Evolutionary conservation across 495 filamentous ascomycete genomes (phyloP), one percentile per base, ranked within the genome.

Genomic region (Polyplosphaeria fusca): DNA sequence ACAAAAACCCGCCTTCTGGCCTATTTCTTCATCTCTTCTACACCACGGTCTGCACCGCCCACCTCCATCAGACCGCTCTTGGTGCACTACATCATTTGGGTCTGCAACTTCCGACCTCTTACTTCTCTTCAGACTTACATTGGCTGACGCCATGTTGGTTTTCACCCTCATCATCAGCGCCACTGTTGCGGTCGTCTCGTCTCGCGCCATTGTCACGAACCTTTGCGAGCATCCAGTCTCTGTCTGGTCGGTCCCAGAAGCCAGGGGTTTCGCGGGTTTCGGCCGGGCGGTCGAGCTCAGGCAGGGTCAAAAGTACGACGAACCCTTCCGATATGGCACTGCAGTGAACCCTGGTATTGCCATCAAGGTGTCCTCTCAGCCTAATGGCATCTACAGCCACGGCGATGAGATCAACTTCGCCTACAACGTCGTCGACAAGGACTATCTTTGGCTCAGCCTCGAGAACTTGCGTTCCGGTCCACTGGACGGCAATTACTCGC

Each of bases 171-270:
- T 26, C 28, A 2, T 57, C 20, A 20, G 30, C 32, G 59, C 46
- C 26, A 24, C 49, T 13, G 47, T 45, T 23, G 40, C 54, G 23
- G 16, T 54, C 43, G 78, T 79, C 47, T 64, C 77, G 46, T 76
- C 79, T 60, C 67, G 70, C 46, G 80, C 81, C 51, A 53, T 72
- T 47, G 76, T 84, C 23, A 57, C 67, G 48, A 84, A 84, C 71
- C 71, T 72, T 51, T 83, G 79, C 72, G 7, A 47, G 49, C 30
- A 52, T 46, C 50, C 71, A 19, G 73, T 82, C 41, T 78, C 80
- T 60, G 63, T 82, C 49, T 83, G 80, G 80, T 77, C 77, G n/a
- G 79, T 84, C 12, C 58, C 58, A 12, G 30, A 42, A 1, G 25
- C 5, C 35, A 19, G 27, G 0, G 58, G 51, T 20, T 14, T 16